These are phyloP conservation scores for Castanea crenata DNA, from an alignment of 306 rosid genomes.

Conservation along the genomic window DNA sequence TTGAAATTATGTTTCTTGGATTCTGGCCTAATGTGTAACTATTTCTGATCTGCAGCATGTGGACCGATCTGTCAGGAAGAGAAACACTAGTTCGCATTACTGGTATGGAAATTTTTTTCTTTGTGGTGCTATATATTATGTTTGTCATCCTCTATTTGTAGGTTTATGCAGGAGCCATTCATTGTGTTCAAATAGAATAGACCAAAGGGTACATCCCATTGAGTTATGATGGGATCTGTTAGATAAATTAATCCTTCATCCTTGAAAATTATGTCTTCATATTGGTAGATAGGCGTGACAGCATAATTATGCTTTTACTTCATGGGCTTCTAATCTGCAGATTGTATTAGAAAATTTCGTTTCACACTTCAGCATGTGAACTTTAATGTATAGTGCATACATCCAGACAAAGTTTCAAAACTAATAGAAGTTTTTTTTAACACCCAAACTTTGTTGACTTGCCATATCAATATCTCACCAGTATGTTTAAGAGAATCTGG, in stretches of 20 bases:
- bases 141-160: not conserved
- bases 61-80: slow-evolving; percentile 75
- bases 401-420: not conserved
- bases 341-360: not conserved
- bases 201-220: not conserved
- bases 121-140: not conserved
- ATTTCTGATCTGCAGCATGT: slow-evolving; percentile 56
- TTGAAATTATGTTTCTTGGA: not conserved
- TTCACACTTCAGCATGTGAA: not conserved
- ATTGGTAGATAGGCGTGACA: not conserved
- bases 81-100: slow-evolving; percentile 84
- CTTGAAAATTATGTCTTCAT: not conserved
- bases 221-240: not conserved
- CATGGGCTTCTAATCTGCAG: not conserved
- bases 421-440: not conserved
- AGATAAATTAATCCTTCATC: not conserved
- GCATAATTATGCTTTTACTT: not conserved
- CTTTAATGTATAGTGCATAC: not conserved
- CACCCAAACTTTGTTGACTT: not conserved
- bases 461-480: not conserved
- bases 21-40: not conserved
- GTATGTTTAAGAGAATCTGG: not conserved
- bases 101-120: slow-evolving; percentile 36
- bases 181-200: not conserved
- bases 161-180: not conserved